Evolutionary conservation across 208 protist species (phyloP).

Genomic region (Trypanosomatidae sp.): DNA sequence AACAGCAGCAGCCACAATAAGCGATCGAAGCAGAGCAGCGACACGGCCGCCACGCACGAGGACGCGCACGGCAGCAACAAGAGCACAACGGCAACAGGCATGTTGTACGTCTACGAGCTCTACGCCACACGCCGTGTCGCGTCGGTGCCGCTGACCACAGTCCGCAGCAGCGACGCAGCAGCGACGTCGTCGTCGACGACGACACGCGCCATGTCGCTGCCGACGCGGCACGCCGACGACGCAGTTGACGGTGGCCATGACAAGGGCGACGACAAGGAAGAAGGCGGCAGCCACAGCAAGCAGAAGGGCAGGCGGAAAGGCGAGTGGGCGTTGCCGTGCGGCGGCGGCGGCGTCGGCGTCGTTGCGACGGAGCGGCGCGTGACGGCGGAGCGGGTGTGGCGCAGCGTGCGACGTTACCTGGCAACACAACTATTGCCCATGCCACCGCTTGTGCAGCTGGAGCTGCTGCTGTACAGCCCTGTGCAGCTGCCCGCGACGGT

Average conservation of each 20-base stretch:
- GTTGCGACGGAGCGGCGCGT: slow-evolving; percentile 17
- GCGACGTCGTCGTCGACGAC: too few species aligned
- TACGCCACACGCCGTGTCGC: slow-evolving; percentile 32
- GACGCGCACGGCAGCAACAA: too few species aligned
- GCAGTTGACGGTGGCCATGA: background rate
- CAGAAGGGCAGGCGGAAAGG: too few species aligned
- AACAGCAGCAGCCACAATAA: too few species aligned
- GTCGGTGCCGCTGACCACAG: background rate
- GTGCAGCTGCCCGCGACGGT: slow-evolving; percentile 33
- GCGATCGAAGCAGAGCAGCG: too few species aligned
- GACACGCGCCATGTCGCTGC: background rate
- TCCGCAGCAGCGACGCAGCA: too few species aligned
- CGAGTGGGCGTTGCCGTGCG: too few species aligned
- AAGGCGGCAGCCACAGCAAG: too few species aligned
- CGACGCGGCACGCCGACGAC: background rate
- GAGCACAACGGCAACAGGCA: background rate
- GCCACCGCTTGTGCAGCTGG: slow-evolving; percentile 46
- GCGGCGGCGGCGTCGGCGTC: too few species aligned
- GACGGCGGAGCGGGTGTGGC: slow-evolving; percentile 21
- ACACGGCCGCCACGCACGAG: too few species aligned
- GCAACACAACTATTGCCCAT: slow-evolving; percentile 13
- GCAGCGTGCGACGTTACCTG: slow-evolving; percentile 27
- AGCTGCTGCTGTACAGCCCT: slow-evolving; percentile 33
- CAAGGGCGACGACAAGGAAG: slow-evolving; percentile 2
- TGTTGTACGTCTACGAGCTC: slow-evolving; percentile 64